Percentiles rank a stretch among this genome's conserved stretches.
Conservation (phyloP, 1,284 basidiomycete genomes). For the Moesziomyces parantarcticus region DNA sequence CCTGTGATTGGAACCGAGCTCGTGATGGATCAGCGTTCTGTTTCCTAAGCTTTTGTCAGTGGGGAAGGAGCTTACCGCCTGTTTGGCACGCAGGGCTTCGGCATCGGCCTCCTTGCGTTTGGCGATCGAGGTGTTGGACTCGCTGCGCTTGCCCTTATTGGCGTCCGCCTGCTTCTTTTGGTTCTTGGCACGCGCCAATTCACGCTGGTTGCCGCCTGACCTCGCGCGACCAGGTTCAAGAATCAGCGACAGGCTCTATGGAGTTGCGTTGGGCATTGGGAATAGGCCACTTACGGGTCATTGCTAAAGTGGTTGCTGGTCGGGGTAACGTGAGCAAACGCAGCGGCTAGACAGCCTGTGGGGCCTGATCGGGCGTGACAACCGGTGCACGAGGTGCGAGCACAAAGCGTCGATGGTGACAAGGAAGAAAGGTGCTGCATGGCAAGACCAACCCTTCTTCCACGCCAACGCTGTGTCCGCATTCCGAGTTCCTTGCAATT, state of each 20-base stretch:
- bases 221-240: background rate
- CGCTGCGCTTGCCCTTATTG: slow-evolving; percentile 58
- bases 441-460: background rate
- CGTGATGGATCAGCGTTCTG: background rate
- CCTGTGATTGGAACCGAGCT: slow-evolving; percentile 11
- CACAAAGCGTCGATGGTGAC: slow-evolving; percentile 1
- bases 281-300: slow-evolving; percentile 2
- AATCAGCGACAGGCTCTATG: background rate
- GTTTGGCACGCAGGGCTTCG: slow-evolving; percentile 58
- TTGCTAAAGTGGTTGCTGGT: background rate
- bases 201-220: slow-evolving; percentile 65
- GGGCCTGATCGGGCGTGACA: too few species aligned
- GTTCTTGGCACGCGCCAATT: slow-evolving; percentile 64
- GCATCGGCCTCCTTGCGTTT: slow-evolving; percentile 62
- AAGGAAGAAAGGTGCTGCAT: background rate
- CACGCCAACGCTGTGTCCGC: background rate
- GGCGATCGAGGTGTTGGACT: slow-evolving; percentile 55
- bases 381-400: too few species aligned
- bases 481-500: slow-evolving; percentile 11
- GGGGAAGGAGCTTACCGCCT: slow-evolving; percentile 51
- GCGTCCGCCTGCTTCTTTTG: slow-evolving; percentile 63
- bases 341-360: too few species aligned
- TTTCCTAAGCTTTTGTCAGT: too few species aligned
- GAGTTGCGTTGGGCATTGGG: background rate
- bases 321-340: too few species aligned